phyloP scores from a whole-genome alignment of 2,329 filamentous ascomycete genomes.

The Fusarium marasasianum region DNA sequence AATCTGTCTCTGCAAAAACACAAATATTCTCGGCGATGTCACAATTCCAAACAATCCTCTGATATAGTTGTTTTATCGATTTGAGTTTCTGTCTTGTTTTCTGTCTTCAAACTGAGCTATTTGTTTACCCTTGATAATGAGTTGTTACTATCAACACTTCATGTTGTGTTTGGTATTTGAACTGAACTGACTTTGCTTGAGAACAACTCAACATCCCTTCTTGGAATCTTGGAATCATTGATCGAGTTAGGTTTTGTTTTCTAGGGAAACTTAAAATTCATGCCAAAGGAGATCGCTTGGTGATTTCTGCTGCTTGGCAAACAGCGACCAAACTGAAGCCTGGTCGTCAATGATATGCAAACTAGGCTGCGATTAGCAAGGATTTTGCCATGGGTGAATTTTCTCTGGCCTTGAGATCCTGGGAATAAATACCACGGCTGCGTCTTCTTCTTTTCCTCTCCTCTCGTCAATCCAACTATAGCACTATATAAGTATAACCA shows the following conservation, averaged over 20 bases:
- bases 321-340: not conserved
- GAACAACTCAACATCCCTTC: not conserved
- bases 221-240: too few relatives aligned
- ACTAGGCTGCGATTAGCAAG: not conserved
- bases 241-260: too few relatives aligned
- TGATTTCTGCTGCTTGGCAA: not conserved
- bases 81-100: rapidly evolving
- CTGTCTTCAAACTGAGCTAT: too few relatives aligned
- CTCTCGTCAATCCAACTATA: not conserved
- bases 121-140: not conserved
- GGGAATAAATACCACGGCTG: not conserved
- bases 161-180: not conserved
- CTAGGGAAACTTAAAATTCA: rapidly evolving
- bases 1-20: not conserved
- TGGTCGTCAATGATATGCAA: not conserved
- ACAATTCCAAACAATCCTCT: rapidly evolving
- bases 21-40: rapidly evolving
- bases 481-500: not conserved
- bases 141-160: too few relatives aligned
- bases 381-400: rapidly evolving
- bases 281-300: not conserved
- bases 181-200: rapidly evolving
- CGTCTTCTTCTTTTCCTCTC: not conserved
- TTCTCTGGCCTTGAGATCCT: not conserved
- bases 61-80: rapidly evolving